phyloP scores from a whole-genome alignment of 805 yeast genomes.

The Metschnikowia santaceciliae region DNA sequence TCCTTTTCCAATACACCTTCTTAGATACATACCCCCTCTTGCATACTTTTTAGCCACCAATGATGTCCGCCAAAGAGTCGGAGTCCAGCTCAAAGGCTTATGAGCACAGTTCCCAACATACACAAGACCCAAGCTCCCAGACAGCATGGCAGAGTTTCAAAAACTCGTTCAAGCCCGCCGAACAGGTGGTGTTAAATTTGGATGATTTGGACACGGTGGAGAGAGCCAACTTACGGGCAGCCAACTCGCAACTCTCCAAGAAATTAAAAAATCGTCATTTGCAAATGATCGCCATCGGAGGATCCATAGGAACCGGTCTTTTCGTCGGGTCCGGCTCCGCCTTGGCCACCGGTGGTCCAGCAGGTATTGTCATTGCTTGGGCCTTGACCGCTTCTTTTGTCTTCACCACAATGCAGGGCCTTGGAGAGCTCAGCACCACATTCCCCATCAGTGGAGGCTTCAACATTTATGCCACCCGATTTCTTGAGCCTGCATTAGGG shows the following conservation, averaged over 20 bases:
- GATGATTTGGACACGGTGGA: constrained; percentile 28
- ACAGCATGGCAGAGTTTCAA: constrained; percentile 21
- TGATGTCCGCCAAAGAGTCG: constrained; percentile 6
- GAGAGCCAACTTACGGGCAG: constrained; percentile 25
- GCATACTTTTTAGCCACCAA: not conserved
- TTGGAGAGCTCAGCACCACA: constrained; percentile 61
- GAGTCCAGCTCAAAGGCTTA: constrained; percentile 5
- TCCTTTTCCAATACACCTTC: not conserved
- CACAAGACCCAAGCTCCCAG: constrained; percentile 2
- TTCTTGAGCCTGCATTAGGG: constrained; percentile 23
- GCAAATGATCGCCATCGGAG: constrained; percentile 67
- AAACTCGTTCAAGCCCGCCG: constrained; percentile 36
- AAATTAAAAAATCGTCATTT: constrained; percentile 55
- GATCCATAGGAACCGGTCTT: constrained; percentile 66
- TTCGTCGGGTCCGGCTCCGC: constrained; percentile 62
- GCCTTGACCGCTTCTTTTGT: constrained; percentile 55
- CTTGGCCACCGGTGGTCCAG: constrained; percentile 60
- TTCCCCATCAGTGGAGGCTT: constrained; percentile 32
- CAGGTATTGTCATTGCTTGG: constrained; percentile 54
- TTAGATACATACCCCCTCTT: too few relatives aligned
- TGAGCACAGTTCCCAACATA: constrained; percentile 5
- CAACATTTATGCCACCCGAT: constrained; percentile 21
- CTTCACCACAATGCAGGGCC: constrained; percentile 55
- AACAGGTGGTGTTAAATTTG: constrained; percentile 13
- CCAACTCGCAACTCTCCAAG: constrained; percentile 19